Base-by-base conservation (phyloP, 2,329 filamentous ascomycete species). In the Colletotrichum cuscutae region DNA sequence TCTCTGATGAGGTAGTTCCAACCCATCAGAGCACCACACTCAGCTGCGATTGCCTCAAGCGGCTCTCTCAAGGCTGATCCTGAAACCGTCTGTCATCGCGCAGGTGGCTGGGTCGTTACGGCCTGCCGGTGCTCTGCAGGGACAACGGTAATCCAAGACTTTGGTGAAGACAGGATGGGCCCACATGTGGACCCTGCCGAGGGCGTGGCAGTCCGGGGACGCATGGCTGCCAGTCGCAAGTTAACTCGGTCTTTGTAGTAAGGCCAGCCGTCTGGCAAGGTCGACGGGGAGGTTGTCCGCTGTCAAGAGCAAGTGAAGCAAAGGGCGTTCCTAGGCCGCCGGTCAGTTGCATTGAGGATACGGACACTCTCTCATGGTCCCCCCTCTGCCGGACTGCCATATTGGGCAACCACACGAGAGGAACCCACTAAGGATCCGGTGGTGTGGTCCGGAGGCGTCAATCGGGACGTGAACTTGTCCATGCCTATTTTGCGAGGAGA, bases 71-170 rank as follows among this genome's bases (percentile, higher is more conserved):
- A 46, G 56, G 46, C 60, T 56, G 46, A 37, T 57, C 60, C 65
- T 70, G 66, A 72, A 72, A 70, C 66, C 52, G 22, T 22, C 35
- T 65, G 35, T 56, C 66, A 70, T 65, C 70, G 60, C 65, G 60
- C 70, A 70, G 46, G 56, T 70, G 70, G 56, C 70, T 72, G 46
- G 65, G 54, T 65, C 56, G 46, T 70, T 59, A 58, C 53, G 49
- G 30, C 32, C 56, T 69, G 35, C 60, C 32, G 26, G 60, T 53
- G 56, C 22, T 57, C 32, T 57, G 60, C 60, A 60, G 42, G 46
- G 60, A 65, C 46, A 49, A n/a, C 49, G 53, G 30, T 26, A 58
- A 37, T 35, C 46, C 60, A 35, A 54, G 49, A 61, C 59, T 42
- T 64, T 22, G 35, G 35, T 28, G 56, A 70, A 63, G 69, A 35